Base-by-base conservation (phyloP, 208 protist genomes). In the Leishmania aethiopica region DNA sequence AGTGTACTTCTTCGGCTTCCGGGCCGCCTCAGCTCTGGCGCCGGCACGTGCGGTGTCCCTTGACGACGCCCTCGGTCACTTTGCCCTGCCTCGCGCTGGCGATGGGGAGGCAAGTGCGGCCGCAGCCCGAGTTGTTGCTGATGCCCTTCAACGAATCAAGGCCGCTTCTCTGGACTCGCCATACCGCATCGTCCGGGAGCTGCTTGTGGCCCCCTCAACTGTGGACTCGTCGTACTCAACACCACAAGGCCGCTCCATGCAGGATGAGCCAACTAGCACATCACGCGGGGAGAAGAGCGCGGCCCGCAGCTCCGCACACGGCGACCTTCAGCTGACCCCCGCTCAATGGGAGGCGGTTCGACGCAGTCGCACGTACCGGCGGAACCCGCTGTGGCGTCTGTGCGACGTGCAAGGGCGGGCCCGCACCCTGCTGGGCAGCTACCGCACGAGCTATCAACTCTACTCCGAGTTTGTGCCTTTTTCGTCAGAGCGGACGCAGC, bases 401-500 rank as follows among this genome's bases (percentile, higher is more conserved):
- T 84, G 80, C 28, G 85, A 92, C 64, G 7, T 96, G 53, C 22
- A 62, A 10, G 90, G 90, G n/a, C 67, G 81, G 51, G 90, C 92
- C 17, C 87, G 90, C 55, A 96, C 90, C 11, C 82, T 94, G 70
- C 87, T 94, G 85, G 88, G 90, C 13, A 93, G 89, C 80, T 94
- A 96, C 74, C 87, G 88, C 67, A 90, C 84, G 64, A 90, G 88
- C 77, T 93, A 90, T 83, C 89, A 93, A 81, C 75, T 96, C 3
- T 96, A 93, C 86, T 94, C 89, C 17, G 92, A 96, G 84, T 94
- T 94, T 75, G 90, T 96, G 70, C 92, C 92, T 0, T 84, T 73
- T 74, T 45, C 77, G 0, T 60, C 75, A 3, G 40, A 42, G 15
- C n/a, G 62, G 28, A 84, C 80, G 1, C 49, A 69, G 35, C 71